These are phyloP conservation scores for Coniferiporia sulphurascens DNA, from an alignment of 1,284 basidiomycete genomes.

Conservation along the genomic window DNA sequence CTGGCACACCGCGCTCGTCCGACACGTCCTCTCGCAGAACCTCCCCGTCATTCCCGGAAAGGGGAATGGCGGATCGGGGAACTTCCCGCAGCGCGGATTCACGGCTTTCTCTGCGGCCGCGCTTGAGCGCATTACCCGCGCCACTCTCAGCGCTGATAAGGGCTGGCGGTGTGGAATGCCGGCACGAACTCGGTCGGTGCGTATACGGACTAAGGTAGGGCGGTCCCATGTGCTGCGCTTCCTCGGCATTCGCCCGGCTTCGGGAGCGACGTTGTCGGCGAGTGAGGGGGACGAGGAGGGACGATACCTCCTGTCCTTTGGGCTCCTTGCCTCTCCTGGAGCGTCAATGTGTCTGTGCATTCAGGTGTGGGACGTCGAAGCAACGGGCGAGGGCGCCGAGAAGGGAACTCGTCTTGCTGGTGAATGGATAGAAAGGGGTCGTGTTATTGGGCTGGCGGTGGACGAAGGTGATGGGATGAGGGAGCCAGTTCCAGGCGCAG, in stretches of 20 bases:
- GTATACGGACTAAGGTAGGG: too few species aligned
- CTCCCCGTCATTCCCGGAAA: constrained; percentile 34
- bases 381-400: neutral
- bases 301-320: constrained; percentile 11
- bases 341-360: too few species aligned
- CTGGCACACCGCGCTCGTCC: constrained; percentile 43
- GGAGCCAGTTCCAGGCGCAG: neutral
- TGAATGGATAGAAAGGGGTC: constrained; percentile 8
- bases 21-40: constrained; percentile 31
- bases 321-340: neutral
- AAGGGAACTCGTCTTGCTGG: neutral
- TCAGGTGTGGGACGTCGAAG: neutral
- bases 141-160: constrained; percentile 36
- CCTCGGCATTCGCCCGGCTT: constrained; percentile 22
- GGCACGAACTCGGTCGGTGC: neutral
- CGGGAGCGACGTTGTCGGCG: constrained; percentile 18
- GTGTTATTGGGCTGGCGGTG: constrained; percentile 8
- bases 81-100: constrained; percentile 20
- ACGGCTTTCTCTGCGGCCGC: constrained; percentile 25
- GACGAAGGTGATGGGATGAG: constrained; percentile 6
- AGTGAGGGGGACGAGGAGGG: constrained; percentile 2
- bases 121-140: constrained; percentile 38
- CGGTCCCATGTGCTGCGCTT: constrained; percentile 37
- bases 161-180: constrained; percentile 41
- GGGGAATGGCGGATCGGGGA: constrained; percentile 22